Evolutionary conservation across 352 stramenopile genomes (phyloP).

Genomic region (Pythium insidiosum): DNA sequence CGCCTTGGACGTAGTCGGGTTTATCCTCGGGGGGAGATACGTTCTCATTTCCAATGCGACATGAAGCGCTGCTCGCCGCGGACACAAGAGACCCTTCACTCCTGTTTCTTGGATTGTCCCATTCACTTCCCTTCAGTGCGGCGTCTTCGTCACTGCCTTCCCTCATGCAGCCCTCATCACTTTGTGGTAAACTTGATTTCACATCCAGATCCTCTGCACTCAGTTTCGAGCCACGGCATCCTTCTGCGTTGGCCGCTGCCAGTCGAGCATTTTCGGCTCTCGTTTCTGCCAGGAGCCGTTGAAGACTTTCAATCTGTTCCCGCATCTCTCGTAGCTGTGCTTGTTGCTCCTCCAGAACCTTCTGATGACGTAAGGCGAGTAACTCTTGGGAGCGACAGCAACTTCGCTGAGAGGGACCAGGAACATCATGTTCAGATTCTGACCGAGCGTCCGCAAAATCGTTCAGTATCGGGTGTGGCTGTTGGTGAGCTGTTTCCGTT

Average conservation of each 20-base stretch:
- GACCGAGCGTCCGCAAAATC: too few relatives aligned
- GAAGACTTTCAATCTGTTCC: conserved; percentile 54
- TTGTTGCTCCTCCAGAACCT: conserved; percentile 73
- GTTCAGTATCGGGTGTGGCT: too few relatives aligned
- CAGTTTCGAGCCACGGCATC: conserved; percentile 5
- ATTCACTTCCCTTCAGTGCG: background rate
- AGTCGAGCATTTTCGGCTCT: conserved; percentile 16
- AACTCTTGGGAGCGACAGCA: conserved; percentile 64
- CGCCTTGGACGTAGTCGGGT: background rate
- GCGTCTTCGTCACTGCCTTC: conserved; percentile 5
- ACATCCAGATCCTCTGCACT: conserved; percentile 4
- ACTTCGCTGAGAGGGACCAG: too few relatives aligned
- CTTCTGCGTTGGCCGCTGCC: conserved; percentile 3
- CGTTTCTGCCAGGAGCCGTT: conserved; percentile 26
- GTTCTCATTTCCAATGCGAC: too few relatives aligned
- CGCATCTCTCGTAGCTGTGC: conserved; percentile 63
- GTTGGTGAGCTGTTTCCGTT: too few relatives aligned
- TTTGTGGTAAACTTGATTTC: too few relatives aligned
- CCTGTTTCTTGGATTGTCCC: background rate
- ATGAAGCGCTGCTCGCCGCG: too few relatives aligned
- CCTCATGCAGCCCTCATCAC: conserved; percentile 1
- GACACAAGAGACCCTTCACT: background rate
- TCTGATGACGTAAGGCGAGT: conserved; percentile 62
- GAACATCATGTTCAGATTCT: too few relatives aligned
- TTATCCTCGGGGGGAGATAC: background rate